A percentile compares a stretch with the other conserved stretches of the same genome.
Evolutionary conservation across 805 yeast genomes (phyloP).

Genomic region (Pichia nanzhaoensis): DNA sequence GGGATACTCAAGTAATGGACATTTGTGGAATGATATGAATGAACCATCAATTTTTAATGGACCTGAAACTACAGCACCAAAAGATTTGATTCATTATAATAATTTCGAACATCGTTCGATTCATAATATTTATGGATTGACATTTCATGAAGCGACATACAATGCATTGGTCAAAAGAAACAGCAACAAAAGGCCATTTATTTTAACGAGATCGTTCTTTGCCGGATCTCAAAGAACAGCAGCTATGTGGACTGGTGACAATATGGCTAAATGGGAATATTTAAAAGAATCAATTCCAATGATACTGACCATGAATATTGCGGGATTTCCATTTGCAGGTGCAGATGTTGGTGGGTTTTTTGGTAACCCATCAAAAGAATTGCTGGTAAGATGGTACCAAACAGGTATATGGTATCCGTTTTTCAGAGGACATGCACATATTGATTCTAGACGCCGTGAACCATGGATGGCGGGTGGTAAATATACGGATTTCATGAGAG

Average conservation of each 20-base stretch:
- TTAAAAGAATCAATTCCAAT: constrained; percentile 76
- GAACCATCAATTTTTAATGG: constrained; percentile 95
- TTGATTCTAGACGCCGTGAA: constrained; percentile 86
- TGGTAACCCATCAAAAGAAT: constrained; percentile 78
- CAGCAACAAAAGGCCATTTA: constrained; percentile 65
- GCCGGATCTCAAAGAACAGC: constrained; percentile 89
- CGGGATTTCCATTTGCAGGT: constrained; percentile 88
- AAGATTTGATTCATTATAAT: constrained; percentile 71
- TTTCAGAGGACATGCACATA: constrained; percentile 94
- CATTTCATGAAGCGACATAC: constrained; percentile 75
- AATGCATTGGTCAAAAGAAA: constrained; percentile 51
- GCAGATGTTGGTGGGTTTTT: constrained; percentile 98
- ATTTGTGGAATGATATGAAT: constrained; percentile 97
- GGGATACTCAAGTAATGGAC: constrained; percentile 55
- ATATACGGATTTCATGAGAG: constrained; percentile 54
- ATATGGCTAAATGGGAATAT: constrained; percentile 88
- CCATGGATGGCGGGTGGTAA: constrained; percentile 86
- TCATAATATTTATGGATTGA: constrained; percentile 78
- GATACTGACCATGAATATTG: constrained; percentile 73
- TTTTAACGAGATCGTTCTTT: constrained; percentile 78
- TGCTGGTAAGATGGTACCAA: constrained; percentile 91
- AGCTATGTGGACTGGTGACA: constrained; percentile 98
- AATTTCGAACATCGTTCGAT: constrained; percentile 86
- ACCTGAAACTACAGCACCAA: constrained; percentile 87
- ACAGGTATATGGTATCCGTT: constrained; percentile 95